Conservation (phyloP, 1,139 yeast genomes). For the Yarrowia galli region DNA sequence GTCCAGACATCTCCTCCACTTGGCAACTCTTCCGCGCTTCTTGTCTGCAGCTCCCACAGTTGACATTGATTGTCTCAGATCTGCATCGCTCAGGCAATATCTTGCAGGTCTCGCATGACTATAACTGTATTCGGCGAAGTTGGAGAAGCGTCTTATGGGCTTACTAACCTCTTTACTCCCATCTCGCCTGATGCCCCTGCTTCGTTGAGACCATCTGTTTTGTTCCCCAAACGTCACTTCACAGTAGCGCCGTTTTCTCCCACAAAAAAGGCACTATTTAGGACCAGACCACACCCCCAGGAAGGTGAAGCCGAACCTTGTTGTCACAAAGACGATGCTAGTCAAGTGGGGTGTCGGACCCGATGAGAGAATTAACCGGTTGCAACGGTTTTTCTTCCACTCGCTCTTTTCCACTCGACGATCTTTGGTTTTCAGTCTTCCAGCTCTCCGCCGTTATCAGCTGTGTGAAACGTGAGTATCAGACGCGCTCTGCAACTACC, state of each 20-base stretch:
- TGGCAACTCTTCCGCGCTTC: too few relatives aligned
- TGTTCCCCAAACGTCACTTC: not conserved
- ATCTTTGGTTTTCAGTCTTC: too few relatives aligned
- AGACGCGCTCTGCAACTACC: not conserved
- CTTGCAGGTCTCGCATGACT: slow-evolving; percentile 31
- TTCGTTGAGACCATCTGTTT: not conserved
- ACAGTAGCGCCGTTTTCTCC: not conserved
- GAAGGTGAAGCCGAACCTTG: slow-evolving; percentile 17
- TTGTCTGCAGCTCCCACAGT: not conserved
- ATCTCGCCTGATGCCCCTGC: not conserved
- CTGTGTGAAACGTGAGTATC: not conserved
- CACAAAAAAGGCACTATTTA: not conserved
- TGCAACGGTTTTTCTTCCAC: not conserved
- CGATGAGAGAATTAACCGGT: slow-evolving; percentile 16
- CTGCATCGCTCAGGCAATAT: slow-evolving; percentile 27
- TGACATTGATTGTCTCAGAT: slow-evolving; percentile 20
- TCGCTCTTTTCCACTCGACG: not conserved
- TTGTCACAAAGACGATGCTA: slow-evolving; percentile 5
- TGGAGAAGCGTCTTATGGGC: not conserved
- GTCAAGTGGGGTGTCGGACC: slow-evolving; percentile 11
- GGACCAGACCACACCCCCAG: slow-evolving; percentile 8
- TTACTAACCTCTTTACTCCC: not conserved
- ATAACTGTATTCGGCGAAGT: not conserved
- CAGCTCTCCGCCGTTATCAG: not conserved
- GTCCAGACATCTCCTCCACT: too few relatives aligned